Conservation (phyloP, 768 basidiomycete species). For the Hirschioporus abietinus region DNA sequence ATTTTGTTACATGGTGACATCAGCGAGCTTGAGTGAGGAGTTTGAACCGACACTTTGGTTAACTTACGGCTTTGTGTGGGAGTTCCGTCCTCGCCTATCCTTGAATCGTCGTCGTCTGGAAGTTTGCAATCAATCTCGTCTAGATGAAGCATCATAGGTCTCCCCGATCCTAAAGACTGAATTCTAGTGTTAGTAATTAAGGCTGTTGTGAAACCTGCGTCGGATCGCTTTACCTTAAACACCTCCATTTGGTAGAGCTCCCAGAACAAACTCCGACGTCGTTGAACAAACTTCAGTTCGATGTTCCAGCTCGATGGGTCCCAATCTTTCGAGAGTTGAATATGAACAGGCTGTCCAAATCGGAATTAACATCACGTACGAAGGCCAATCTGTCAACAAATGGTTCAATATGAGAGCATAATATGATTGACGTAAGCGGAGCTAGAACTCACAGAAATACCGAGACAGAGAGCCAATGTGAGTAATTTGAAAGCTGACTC, state of each 20-base stretch:
- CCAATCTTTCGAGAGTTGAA: constrained; percentile 46
- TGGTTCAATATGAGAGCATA: constrained; percentile 3
- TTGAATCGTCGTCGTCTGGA: constrained; percentile 46
- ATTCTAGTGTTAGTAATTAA: no score
- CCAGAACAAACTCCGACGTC: constrained; percentile 64
- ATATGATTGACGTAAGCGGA: constrained; percentile 10
- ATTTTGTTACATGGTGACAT: no score
- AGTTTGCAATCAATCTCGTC: constrained; percentile 60
- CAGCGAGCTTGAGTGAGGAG: no score
- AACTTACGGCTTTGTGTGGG: constrained; percentile 45
- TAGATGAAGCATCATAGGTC: constrained; percentile 52
- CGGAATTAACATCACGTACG: constrained; percentile 47
- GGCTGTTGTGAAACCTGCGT: no score
- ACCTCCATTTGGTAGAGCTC: constrained; percentile 55
- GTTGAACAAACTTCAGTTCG: constrained; percentile 52
- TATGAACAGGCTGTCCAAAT: constrained; percentile 49
- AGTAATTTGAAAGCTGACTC: constrained; percentile 69
- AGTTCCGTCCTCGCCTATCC: constrained; percentile 44
- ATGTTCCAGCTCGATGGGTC: constrained; percentile 69
- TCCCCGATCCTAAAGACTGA: constrained; percentile 53
- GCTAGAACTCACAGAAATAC: constrained; percentile 50
- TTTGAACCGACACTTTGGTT: constrained; percentile 1
- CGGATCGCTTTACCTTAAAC: constrained; percentile 36
- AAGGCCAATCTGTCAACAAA: constrained; percentile 47
- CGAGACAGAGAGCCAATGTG: constrained; percentile 56